Evolutionary conservation across 2,329 filamentous ascomycete genomes (phyloP), one percentile per base, ranked within the genome.

Genomic region (Arthroderma sp.): DNA sequence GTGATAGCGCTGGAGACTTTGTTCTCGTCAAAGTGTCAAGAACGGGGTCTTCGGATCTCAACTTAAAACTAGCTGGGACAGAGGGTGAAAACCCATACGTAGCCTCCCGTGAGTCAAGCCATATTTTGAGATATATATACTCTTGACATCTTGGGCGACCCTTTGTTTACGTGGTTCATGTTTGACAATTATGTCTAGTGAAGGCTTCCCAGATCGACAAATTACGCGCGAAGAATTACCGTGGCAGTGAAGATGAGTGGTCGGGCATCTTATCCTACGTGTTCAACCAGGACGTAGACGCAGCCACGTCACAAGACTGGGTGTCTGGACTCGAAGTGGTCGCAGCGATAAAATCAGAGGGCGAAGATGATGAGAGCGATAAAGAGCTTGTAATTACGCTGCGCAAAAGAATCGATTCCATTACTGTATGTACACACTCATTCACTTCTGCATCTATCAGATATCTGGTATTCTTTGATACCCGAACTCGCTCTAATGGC

Each of bases 51-150:
- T 47, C 59, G 48, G 50, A 60, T 3, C 61, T 79, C 6, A 73
- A 79, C 53, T 55, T 79, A 33, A 68, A 68, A 44, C 62, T 81
- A 29, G 62, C 72, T 7, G 77, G 71, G 27, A 79, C 75, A 28
- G 76, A 81, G 56, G 72, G 73, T 39, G 70, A 76, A 49, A 63
- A 61, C 44, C 69, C 75, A 8, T 80, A 73, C 57, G 62, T 66
- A 22, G 61, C 62, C 5, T 64, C 63, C 46, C 58, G 72, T 75
- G 56, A 41, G 57, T 48, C 11, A 15, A 34, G 6, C 43, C 28
- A 15, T 40, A 36, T 44, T 38, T 34, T 28, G 30, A 29, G 31
- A 10, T 34, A 4, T 32, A 10, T 45, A 49, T 36, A 28, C 27
- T 9, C 38, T 28, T 41, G 38, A 33, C 33, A 22, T 41, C 6